A percentile compares a stretch with the other conserved stretches of the same genome.
Conservation (phyloP, 2,329 filamentous ascomycete species). For the Trichocomaceae sp. region DNA sequence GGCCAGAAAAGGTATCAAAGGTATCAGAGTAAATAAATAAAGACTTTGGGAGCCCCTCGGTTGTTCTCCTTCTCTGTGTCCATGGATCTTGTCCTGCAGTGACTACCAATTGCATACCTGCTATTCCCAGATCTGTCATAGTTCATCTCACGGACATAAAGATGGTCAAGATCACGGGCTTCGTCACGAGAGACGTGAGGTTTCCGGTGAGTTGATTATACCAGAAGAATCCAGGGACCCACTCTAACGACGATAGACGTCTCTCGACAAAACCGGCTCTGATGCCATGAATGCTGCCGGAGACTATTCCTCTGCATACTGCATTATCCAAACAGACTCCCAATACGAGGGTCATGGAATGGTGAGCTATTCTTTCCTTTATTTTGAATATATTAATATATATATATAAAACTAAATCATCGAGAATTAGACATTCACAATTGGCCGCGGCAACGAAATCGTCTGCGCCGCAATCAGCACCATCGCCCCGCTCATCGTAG, state of each 20-base stretch:
- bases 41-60: too few species aligned
- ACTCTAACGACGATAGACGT: constrained; percentile 51
- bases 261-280: constrained; percentile 89
- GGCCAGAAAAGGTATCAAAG: neutral
- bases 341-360: constrained; percentile 36
- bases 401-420: neutral
- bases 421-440: constrained; percentile 35
- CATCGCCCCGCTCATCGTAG: constrained; percentile 68
- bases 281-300: constrained; percentile 95
- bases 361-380: constrained; percentile 22
- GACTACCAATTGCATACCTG: neutral
- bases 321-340: constrained; percentile 77
- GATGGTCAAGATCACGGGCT: constrained; percentile 64
- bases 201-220: constrained; percentile 51
- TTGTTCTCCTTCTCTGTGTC: too few species aligned
- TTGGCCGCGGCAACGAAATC: constrained; percentile 75
- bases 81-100: too few species aligned
- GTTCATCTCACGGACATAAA: constrained; percentile 8
- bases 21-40: neutral
- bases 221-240: neutral
- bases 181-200: constrained; percentile 65
- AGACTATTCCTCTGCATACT: constrained; percentile 92
- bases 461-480: constrained; percentile 78
- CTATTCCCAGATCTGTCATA: neutral
- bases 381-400: neutral